Percentiles rank a stretch among this genome's conserved stretches.
Conservation (phyloP, 1,284 basidiomycete species). For the Ustilago trichophora region DNA sequence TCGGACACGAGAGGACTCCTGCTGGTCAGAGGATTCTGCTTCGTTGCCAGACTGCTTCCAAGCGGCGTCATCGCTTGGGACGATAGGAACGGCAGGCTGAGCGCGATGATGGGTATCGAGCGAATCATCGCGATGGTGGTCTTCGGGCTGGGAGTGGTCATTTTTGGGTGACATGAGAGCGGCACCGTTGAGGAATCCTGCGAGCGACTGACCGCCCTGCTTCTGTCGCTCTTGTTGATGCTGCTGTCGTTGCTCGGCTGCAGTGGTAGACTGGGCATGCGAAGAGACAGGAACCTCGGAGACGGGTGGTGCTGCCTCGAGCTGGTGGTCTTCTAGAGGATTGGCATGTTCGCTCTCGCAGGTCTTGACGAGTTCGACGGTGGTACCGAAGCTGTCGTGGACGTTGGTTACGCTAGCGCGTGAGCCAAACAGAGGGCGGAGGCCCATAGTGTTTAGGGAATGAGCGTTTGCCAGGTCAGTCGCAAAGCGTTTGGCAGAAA, state of each 20-base stretch:
- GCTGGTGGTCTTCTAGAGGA: neutral
- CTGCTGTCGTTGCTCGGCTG: neutral
- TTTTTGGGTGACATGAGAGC: conserved; percentile 30
- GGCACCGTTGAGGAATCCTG: conserved; percentile 30
- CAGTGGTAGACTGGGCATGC: neutral
- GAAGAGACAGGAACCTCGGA: too few species aligned
- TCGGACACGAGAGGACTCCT: conserved; percentile 8
- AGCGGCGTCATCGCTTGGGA: conserved; percentile 11
- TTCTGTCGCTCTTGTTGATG: conserved; percentile 2
- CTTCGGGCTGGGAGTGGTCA: conserved; percentile 16
- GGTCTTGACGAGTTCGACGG: conserved; percentile 26
- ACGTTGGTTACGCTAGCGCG: conserved; percentile 33
- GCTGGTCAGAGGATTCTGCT: conserved; percentile 24
- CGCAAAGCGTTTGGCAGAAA: too few species aligned
- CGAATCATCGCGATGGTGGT: conserved; percentile 15
- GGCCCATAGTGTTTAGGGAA: conserved; percentile 10
- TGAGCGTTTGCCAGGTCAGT: neutral
- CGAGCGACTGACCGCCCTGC: conserved; percentile 10
- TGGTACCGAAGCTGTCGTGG: conserved; percentile 33
- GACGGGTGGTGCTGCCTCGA: too few species aligned
- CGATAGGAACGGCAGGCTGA: neutral
- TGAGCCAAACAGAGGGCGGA: conserved; percentile 38
- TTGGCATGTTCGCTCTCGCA: conserved; percentile 22
- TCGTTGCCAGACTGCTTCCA: conserved; percentile 20
- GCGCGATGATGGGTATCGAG: neutral